Conservation (phyloP, 1,139 yeast genomes). For the Pichia sp. region DNA sequence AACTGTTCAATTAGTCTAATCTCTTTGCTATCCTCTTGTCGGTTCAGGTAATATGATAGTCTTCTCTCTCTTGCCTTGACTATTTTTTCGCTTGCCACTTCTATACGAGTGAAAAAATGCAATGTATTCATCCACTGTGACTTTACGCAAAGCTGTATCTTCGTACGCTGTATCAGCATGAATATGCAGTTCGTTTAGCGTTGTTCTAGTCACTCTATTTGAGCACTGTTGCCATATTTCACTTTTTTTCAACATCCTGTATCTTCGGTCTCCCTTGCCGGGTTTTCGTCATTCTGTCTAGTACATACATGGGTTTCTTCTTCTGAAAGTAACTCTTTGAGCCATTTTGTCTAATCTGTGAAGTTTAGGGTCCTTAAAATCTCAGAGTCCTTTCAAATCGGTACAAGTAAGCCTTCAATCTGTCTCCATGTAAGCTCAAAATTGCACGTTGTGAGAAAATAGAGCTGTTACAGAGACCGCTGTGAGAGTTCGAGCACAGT, state of each 20-base stretch:
- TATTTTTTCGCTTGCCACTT: too few species aligned
- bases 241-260: neutral
- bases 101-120: too few species aligned
- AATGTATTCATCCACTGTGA: too few species aligned
- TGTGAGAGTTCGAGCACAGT: neutral
- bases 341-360: slow-evolving; percentile 47
- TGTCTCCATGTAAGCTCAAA: neutral
- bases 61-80: too few species aligned
- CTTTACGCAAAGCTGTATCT: too few species aligned
- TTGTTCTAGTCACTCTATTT: too few species aligned
- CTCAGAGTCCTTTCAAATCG: neutral
- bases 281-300: neutral
- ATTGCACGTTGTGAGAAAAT: neutral
- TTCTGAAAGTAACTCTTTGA: slow-evolving; percentile 78
- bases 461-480: neutral
- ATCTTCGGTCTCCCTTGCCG: neutral
- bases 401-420: neutral
- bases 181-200: too few species aligned
- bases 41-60: too few species aligned
- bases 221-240: neutral
- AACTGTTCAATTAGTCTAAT: too few species aligned
- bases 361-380: slow-evolving; percentile 6
- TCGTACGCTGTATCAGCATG: too few species aligned
- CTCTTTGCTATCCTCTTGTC: too few species aligned
- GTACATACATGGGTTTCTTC: slow-evolving; percentile 73